Base-by-base conservation (phyloP, 1,284 basidiomycete species). In the Gymnopus androsaceus region DNA sequence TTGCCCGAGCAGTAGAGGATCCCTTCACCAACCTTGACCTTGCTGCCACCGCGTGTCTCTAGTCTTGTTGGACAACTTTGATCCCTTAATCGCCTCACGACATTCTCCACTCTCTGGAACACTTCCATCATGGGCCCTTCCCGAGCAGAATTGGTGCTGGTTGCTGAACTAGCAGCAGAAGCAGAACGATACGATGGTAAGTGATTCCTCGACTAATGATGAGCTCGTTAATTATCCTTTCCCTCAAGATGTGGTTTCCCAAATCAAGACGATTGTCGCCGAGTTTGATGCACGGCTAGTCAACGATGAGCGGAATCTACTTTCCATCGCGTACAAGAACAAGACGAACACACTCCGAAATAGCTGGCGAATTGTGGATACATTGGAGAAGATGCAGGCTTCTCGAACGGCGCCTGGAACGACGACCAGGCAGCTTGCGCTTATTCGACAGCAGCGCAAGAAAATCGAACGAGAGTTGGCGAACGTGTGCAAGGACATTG, bases 291-390 rank as follows among this genome's bases (percentile, higher is more conserved):
- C 77, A 19, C 75, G 69, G 34, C 74, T 87, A 40, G 79, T 79
- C 23, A 71, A 80, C 53, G 85, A 88, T 59, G 86, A 88, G 66
- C 82, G 85, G 51, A 88, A 83, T 64, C 74, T 88, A 6, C 75
- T 88, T 38, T 88, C 85, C 4, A 78, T 88, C 47, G 85, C 85
- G 19, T 88, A 85, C 69, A 88, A 88, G 72, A 87, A 86, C 61
- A 69, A 83, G 55, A 88, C 84, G 4, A 84, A 84, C 59, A 74
- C 67, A 17, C 75, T 85, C 44, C 82, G 85, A 45, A 79, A 76
- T 54, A 83, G 83, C 61, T 87, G 84, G 85, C 79, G 86, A 54
- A 74, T 77, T 48, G 73, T 86, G 55, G 80, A 84, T 55, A 72
- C 73, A 21, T 66, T 85, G 38, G 82, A 84, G 66, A 83, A 81